Percentiles rank a stretch among this genome's conserved stretches.
These are phyloP conservation scores for Sindora glabra DNA, from an alignment of 306 rosid species.

Conservation along the genomic window DNA sequence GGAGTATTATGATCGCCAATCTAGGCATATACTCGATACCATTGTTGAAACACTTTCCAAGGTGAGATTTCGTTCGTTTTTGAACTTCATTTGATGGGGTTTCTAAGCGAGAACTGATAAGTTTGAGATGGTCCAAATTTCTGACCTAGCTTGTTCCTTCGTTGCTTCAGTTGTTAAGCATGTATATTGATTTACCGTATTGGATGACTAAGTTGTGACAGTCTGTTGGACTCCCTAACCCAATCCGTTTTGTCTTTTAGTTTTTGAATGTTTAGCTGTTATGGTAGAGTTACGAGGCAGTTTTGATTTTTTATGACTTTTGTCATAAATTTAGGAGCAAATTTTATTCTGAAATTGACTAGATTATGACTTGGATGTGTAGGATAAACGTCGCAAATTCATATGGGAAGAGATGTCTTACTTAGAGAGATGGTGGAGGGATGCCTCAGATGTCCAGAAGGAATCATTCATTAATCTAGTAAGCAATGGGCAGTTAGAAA, in stretches of 20 bases:
- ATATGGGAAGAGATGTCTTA: conserved; percentile 99
- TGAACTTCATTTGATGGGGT: neutral
- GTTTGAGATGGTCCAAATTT: too few species aligned
- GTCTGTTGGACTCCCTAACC: neutral
- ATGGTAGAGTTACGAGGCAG: too few species aligned
- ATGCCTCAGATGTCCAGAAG: conserved; percentile 55
- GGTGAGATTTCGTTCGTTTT: conserved; percentile 29
- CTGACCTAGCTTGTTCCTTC: too few species aligned
- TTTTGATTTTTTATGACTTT: neutral
- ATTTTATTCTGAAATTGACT: conserved; percentile 2
- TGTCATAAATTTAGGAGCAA: neutral
- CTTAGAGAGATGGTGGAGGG: conserved; percentile 99
- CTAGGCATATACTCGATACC: conserved; percentile 82
- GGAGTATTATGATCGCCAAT: conserved; percentile 77
- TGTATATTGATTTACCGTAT: too few species aligned
- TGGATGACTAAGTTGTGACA: neutral
- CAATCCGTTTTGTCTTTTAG: neutral
- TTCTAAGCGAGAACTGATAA: too few species aligned
- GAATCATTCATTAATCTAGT: conserved; percentile 60
- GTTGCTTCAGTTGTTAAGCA: too few species aligned
- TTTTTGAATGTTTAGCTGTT: too few species aligned
- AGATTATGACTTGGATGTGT: conserved; percentile 18
- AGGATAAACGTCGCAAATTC: conserved; percentile 86
- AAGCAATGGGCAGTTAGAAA: conserved; percentile 85
- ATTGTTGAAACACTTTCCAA: conserved; percentile 70